These are phyloP conservation scores for Ustulina deusta DNA, from an alignment of 2,329 filamentous ascomycete genomes.

Conservation along the genomic window DNA sequence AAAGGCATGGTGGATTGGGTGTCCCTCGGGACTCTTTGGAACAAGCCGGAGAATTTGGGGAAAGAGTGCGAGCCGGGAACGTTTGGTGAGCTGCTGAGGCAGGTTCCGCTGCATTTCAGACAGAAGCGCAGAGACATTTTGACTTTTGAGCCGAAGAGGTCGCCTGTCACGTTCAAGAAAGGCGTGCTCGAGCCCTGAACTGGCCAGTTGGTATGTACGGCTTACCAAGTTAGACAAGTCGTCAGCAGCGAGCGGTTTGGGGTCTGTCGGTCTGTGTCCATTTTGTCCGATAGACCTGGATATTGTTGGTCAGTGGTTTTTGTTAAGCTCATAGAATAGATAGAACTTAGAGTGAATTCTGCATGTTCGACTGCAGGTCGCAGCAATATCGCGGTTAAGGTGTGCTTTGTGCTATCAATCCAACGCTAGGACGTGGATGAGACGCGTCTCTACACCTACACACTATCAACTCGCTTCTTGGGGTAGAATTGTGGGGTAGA, in stretches of 20 bases:
- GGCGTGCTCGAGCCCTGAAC: slow-evolving; percentile 19
- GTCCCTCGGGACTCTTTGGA: slow-evolving; percentile 35
- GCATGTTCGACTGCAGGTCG: neutral
- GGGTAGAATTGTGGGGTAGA: no score
- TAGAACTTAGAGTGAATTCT: neutral
- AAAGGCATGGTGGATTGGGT: slow-evolving; percentile 33
- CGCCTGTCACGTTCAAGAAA: slow-evolving; percentile 23
- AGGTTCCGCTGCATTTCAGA: slow-evolving; percentile 33
- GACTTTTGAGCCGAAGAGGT: neutral
- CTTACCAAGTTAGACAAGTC: neutral
- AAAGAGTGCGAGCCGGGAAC: slow-evolving; percentile 38
- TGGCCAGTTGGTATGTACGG: neutral
- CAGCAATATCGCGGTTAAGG: neutral
- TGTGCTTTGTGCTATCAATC: neutral
- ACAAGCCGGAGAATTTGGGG: slow-evolving; percentile 35
- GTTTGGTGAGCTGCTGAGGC: slow-evolving; percentile 39
- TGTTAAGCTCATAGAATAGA: neutral
- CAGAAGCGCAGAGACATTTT: slow-evolving; percentile 30
- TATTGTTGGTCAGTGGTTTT: neutral
- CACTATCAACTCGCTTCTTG: no score
- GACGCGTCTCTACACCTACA: no score
- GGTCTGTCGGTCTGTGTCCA: no score
- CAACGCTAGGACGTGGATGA: neutral
- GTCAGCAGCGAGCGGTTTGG: neutral
- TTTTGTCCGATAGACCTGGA: neutral